Percentiles rank a stretch among this genome's conserved stretches.
These are phyloP conservation scores for Zoysia matrella DNA, from an alignment of 202 grass and related monocot genomes.

Conservation along the genomic window DNA sequence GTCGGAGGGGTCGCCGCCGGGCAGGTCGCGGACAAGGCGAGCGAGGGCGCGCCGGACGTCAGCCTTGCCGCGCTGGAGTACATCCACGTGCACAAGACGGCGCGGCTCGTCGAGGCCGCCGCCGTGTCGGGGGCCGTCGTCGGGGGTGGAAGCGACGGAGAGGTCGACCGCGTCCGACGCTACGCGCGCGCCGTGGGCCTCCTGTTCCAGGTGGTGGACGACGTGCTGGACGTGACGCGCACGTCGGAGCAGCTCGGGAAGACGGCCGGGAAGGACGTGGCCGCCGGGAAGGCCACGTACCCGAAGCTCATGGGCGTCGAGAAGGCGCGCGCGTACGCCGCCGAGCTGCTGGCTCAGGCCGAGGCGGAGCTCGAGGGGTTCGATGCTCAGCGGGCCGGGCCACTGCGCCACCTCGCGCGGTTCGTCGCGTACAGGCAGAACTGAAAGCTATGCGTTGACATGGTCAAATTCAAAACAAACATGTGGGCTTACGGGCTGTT, in stretches of 20 bases:
- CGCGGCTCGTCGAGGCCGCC: constrained; percentile 45
- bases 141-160: constrained; percentile 18
- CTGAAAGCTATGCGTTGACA: neutral
- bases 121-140: constrained; percentile 54
- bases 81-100: constrained; percentile 67
- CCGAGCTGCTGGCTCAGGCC: constrained; percentile 29
- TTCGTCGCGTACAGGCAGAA: constrained; percentile 50
- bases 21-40: constrained; percentile 30
- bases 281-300: constrained; percentile 56
- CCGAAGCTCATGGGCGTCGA: constrained; percentile 57
- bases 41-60: constrained; percentile 31
- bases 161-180: constrained; percentile 43
- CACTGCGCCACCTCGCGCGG: constrained; percentile 54
- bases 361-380: constrained; percentile 60
- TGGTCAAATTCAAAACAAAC: no score
- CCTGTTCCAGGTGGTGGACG: constrained; percentile 62
- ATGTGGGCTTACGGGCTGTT: neutral
- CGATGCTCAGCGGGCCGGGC: constrained; percentile 20
- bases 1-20: constrained; percentile 22
- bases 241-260: constrained; percentile 63
- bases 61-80: constrained; percentile 49
- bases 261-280: constrained; percentile 55
- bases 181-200: constrained; percentile 52
- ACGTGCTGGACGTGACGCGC: constrained; percentile 59
- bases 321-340: constrained; percentile 44